Percentiles rank a stretch among this genome's conserved stretches.
Evolutionary conservation across 805 yeast species (phyloP).

Genomic region (Candida insectorum): DNA sequence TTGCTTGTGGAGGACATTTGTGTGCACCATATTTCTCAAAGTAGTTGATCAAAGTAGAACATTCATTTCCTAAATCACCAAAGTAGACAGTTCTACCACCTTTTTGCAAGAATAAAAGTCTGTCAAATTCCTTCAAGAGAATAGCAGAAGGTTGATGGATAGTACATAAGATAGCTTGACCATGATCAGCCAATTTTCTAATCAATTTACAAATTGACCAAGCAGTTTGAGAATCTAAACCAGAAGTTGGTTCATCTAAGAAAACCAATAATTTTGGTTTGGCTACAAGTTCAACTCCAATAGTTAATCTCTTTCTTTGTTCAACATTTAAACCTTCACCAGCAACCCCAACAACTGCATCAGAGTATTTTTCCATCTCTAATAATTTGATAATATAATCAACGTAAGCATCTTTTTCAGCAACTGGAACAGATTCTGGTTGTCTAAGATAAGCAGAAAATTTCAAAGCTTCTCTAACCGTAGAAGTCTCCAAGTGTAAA

Average conservation of each 20-base stretch:
- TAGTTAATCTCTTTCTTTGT: conserved; percentile 39
- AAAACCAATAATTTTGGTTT: conserved; percentile 44
- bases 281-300: conserved; percentile 41
- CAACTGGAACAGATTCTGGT: conserved; percentile 49
- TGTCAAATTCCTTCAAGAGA: conserved; percentile 72
- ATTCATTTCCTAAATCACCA: conserved; percentile 73
- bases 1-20: conserved; percentile 35
- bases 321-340: conserved; percentile 57
- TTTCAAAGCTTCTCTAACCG: conserved; percentile 71
- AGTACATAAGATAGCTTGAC: conserved; percentile 48
- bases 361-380: conserved; percentile 69
- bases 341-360: conserved; percentile 72
- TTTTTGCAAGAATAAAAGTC: conserved; percentile 61
- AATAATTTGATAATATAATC: conserved; percentile 62
- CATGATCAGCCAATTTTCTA: conserved; percentile 39
- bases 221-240: conserved; percentile 49
- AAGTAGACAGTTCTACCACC: conserved; percentile 83
- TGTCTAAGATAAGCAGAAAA: conserved; percentile 75
- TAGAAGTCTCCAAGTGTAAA: conserved; percentile 62
- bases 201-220: conserved; percentile 40
- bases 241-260: conserved; percentile 63
- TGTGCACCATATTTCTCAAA: conserved; percentile 71
- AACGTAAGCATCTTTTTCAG: conserved; percentile 64
- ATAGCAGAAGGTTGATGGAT: conserved; percentile 87
- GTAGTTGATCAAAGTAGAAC: conserved; percentile 54